phyloP scores from a whole-genome alignment of 257 asterid genomes.

The Solanum medicagineum region DNA sequence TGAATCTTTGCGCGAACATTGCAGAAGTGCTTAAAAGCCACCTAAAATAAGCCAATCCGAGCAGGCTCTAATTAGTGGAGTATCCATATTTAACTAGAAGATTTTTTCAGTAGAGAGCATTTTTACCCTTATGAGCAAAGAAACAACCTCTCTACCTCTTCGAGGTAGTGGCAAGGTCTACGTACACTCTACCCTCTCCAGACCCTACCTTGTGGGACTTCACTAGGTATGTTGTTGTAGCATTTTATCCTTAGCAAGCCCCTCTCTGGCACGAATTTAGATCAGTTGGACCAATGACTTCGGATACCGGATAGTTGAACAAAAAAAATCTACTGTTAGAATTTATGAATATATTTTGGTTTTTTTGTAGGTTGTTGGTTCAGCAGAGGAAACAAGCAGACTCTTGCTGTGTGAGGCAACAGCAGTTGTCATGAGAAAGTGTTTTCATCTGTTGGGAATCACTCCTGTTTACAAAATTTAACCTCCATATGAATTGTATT shows the following conservation, averaged over 20 bases:
- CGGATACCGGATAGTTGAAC: neutral
- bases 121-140: neutral
- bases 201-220: too few species aligned
- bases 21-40: neutral
- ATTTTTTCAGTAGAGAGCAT: neutral
- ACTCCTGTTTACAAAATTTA: conserved; percentile 85
- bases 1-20: too few species aligned
- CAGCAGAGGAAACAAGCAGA: conserved; percentile 66
- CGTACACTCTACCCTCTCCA: too few species aligned
- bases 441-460: conserved; percentile 79
- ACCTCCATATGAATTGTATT: neutral
- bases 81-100: neutral
- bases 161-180: too few species aligned
- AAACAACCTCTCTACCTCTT: too few species aligned
- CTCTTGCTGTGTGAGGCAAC: conserved; percentile 92
- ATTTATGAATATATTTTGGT: neutral
- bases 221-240: too few species aligned
- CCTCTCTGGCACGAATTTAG: neutral
- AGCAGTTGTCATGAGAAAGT: conserved; percentile 80
- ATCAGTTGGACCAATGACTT: neutral
- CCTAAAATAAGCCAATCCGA: neutral
- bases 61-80: neutral
- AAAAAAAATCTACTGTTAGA: neutral
- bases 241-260: neutral
- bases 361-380: conserved; percentile 58